Evolutionary conservation across 352 stramenopile species (phyloP), one percentile per base, ranked within the genome.

Genomic region (Pythium grandisporangium): DNA sequence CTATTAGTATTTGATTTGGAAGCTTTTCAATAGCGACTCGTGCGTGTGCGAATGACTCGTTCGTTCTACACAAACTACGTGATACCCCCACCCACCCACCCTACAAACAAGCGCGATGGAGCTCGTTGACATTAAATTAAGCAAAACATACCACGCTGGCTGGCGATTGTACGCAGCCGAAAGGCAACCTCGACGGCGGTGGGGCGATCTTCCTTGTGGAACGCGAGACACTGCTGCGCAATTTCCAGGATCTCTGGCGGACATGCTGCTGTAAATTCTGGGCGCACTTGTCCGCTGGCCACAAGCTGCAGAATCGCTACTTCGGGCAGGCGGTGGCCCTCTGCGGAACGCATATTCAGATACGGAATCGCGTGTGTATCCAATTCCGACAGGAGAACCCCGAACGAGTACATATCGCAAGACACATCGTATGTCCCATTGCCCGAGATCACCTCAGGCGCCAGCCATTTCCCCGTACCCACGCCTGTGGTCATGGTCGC

Each of bases 321-420:
- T 13, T 73, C 59, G 2, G 53, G 29, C 16, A 74, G 32, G 3
- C 37, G 37, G 26, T 70, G 58, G n/a, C 52, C 53, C 13, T 45
- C 56, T 0, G 49, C 22, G 3, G 51, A 52, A 16, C 30, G 17
- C 2, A 61, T 25, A 12, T 70, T 56, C 7, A 69, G 52, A 50
- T 84, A 84, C 2, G 70, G 63, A 10, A 77, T 30, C n/a, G 30
- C 44, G 40, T 81, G 67, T 0, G 67, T 79, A 30, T 79, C 70
- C 4, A 84, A 53, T 37, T 84, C 67, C 1, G 54, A 66, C 23
- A 84, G 23, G 42, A 80, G 41, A 17, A 76, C 64, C n/a, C 63
- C 69, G 8, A 82, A 63, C 8, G 62, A 44, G 34, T 73, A 75
- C 17, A 81, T 61, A 36, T 81, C 65, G 19, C 53, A 58, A 13